Base-by-base conservation (phyloP, 257 asterid genomes). In the Rehmannia glutinosa region DNA sequence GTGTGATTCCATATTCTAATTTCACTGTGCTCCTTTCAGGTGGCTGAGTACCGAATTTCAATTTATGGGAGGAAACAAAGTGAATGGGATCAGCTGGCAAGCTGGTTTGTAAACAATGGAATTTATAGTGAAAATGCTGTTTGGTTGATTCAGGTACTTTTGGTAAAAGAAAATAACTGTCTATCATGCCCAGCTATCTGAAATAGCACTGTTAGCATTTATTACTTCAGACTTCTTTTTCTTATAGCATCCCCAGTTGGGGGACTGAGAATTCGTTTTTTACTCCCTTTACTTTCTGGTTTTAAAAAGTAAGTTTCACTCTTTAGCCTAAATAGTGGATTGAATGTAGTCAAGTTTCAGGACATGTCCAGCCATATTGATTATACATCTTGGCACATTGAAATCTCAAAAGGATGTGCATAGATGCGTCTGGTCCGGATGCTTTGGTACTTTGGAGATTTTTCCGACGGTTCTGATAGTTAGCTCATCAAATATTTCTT, bases 61-160 rank as follows among this genome's bases (percentile, higher is more conserved):
- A 64, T 91, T 30, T 91, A 91, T 82, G 97, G 97, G 70, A 85
- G 97, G 77, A 88, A 91, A 61, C 93, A 88, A 73, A 88, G 96
- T 64, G 97, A 91, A 75, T 91, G 97, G 97, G 97, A 91, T 69
- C 96, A 89, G 77, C 82, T 91, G 51, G 97, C 96, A 19, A 91
- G 96, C 76, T 91, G 97, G 97, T 81, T 88, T 57, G 84, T 91
- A 24, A 91, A 91, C 86, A 86, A 91, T 77, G 76, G 66, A 65
- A 71, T 91, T 71, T 82, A 77, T 71, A 91, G 96, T 66, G 87
- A 81, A 64, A 91, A 85, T 80, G 97, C 94, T 72, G 87, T 91
- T 67, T 91, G 97, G 96, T 78, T 91, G 85, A 88, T 91, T 83
- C 97, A 91, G 97, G 97, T 89, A 71, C 45, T 76, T 64, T 56